Evolutionary conservation across 257 asterid species (phyloP).

Genomic region (Nicotiana knightiana): DNA sequence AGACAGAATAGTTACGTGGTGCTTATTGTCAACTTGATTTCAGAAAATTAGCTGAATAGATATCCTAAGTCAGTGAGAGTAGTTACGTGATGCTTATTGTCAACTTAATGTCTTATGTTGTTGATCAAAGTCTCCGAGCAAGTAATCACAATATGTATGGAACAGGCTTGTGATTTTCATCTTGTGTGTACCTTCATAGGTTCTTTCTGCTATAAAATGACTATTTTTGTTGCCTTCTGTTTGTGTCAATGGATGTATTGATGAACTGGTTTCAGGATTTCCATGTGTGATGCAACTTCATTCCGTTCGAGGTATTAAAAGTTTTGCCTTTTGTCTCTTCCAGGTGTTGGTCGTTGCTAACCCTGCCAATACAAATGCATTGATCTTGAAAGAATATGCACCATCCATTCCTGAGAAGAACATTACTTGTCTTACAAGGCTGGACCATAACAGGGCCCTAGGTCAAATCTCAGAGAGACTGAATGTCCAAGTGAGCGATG

Average conservation of each 20-base stretch:
- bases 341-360: conserved; percentile 98
- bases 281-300: not conserved
- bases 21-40: not conserved
- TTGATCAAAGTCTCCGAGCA: too few species aligned
- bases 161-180: too few species aligned
- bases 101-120: not conserved
- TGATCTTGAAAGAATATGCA: conserved; percentile 84
- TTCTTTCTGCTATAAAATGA: not conserved
- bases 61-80: not conserved
- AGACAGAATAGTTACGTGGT: not conserved
- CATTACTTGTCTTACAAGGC: conserved; percentile 79
- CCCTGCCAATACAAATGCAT: conserved; percentile 94
- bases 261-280: not conserved
- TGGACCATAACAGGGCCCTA: conserved; percentile 98
- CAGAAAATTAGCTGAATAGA: too few species aligned
- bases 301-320: not conserved
- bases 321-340: not conserved
- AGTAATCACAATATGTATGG: too few species aligned
- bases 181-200: not conserved
- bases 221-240: not conserved
- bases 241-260: not conserved
- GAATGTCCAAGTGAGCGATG: conserved; percentile 76
- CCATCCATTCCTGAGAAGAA: conserved; percentile 87
- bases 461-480: conserved; percentile 89
- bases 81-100: not conserved